Base-by-base conservation (phyloP, 2,329 filamentous ascomycete genomes). In the Trichophyton simii region DNA sequence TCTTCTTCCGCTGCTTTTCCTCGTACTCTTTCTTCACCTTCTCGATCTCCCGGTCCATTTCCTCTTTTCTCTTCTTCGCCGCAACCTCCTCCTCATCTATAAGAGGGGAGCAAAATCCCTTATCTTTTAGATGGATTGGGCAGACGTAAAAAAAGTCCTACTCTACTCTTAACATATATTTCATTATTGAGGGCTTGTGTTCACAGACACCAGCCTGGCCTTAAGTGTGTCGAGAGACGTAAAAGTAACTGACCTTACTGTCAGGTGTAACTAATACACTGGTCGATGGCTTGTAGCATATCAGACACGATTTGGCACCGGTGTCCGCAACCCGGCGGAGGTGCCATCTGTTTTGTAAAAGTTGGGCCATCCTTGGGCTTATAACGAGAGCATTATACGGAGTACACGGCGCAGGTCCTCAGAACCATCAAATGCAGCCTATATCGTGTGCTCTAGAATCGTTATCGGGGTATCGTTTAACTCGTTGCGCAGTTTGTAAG, bases 111-210 rank as follows among this genome's bases (percentile, higher is more conserved):
- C 88, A 92, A 72, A 96, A 97, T 46, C 87, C 84, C 36, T 79
- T 80, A 70, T 97, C 94, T 69, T 87, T 89, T 7, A 97, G 78
- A 73, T 99, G 94, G 36, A 82, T 79, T 4, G 85, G 80, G 68
- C 94, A 99, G 52, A 95, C 83, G 72, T 95, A 96, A 77, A 99
- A 97, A 75, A 91, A 95, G 72, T 96, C 91, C 84, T 86, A 34
- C 22, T 41, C 9, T 25, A 8, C 28, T 59, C 25, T 59, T 46
- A 41, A 59, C 34, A 55, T 6, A 20, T 36, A 18, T 36, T 55
- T 36, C 13, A 9, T 20, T 20, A 20, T 6, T n/a, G 13, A 3
- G 25, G 52, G 5, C n/a, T 55, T 34, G 18, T 55, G n/a, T 36
- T 44, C 11, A n/a, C 6, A 18, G 15, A 18, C 15, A n/a, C 4